Conservation (phyloP, 306 rosid species). For the Crotalaria pallida region DNA sequence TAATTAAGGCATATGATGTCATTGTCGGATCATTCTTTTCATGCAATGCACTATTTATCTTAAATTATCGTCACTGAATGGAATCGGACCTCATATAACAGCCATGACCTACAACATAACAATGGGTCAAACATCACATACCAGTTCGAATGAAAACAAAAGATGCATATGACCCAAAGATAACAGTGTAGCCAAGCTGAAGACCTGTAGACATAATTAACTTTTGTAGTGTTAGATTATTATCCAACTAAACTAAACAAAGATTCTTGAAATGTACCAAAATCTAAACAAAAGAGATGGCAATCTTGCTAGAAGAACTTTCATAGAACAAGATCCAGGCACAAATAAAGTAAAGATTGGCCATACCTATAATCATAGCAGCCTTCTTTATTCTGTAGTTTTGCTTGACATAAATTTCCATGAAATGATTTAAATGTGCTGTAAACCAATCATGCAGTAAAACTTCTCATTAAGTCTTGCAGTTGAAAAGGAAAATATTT, state of each 20-base stretch:
- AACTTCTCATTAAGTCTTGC: slow-evolving; percentile 10
- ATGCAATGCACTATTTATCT: background rate
- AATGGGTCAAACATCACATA: slow-evolving; percentile 27
- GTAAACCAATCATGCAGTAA: slow-evolving; percentile 33
- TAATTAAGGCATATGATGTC: background rate
- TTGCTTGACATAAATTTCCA: slow-evolving; percentile 67
- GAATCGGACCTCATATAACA: slow-evolving; percentile 8
- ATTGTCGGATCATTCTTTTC: background rate
- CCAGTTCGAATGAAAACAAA: slow-evolving; percentile 92
- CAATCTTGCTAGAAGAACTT: background rate
- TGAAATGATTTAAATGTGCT: slow-evolving; percentile 91
- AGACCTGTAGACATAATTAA: slow-evolving; percentile 50
- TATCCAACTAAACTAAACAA: slow-evolving; percentile 6
- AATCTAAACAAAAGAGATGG: background rate
- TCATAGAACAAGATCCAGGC: slow-evolving; percentile 1
- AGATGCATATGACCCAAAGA: slow-evolving; percentile 91
- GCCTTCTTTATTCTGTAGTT: slow-evolving; percentile 62
- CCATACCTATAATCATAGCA: slow-evolving; percentile 54
- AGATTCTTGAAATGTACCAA: slow-evolving; percentile 3
- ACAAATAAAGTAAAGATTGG: slow-evolving; percentile 12
- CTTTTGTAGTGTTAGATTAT: slow-evolving; percentile 6
- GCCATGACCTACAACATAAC: slow-evolving; percentile 4
- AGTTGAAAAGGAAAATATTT: background rate
- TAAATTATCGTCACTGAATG: background rate
- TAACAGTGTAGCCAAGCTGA: slow-evolving; percentile 90